Percentiles rank a stretch among this genome's conserved stretches.
Evolutionary conservation across 176 grass and related monocot genomes (phyloP).

Genomic region (Triticum monococcum): DNA sequence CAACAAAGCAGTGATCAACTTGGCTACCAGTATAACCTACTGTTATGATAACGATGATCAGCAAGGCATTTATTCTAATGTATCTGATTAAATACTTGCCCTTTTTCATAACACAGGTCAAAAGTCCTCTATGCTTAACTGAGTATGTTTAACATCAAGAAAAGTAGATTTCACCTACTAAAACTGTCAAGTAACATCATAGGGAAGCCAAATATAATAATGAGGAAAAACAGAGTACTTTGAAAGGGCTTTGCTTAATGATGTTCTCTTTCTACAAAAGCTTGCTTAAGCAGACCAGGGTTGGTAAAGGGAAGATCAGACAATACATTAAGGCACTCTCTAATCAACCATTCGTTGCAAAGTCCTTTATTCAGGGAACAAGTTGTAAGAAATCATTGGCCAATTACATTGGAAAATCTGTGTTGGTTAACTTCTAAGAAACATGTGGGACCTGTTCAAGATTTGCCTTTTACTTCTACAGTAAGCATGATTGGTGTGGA

Average conservation of each 20-base stretch:
- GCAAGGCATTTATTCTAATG: slow-evolving; percentile 6
- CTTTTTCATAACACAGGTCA: not conserved
- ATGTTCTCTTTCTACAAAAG: not conserved
- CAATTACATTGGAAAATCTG: not conserved
- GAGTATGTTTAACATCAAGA: not conserved
- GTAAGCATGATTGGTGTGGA: not conserved
- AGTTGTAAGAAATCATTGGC: not conserved
- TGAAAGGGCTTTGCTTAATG: not conserved
- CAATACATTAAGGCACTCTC: slow-evolving; percentile 1
- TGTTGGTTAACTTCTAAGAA: slow-evolving; percentile 41
- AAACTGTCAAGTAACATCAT: not conserved
- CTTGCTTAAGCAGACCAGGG: slow-evolving; percentile 1
- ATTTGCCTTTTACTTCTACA: not conserved
- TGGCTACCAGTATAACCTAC: not conserved
- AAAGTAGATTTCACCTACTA: not conserved
- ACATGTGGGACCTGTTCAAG: slow-evolving; percentile 28
- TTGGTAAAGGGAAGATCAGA: slow-evolving; percentile 13
- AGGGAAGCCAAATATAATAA: not conserved
- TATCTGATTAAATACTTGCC: slow-evolving; percentile 24
- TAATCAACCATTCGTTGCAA: not conserved
- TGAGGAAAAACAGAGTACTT: not conserved
- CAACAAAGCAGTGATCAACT: slow-evolving; percentile 33
- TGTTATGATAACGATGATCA: not conserved
- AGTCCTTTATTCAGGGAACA: not conserved
- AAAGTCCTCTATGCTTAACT: not conserved